Evolutionary conservation across 441 rosid species (phyloP).

Genomic region (Erysimum pusillum): DNA sequence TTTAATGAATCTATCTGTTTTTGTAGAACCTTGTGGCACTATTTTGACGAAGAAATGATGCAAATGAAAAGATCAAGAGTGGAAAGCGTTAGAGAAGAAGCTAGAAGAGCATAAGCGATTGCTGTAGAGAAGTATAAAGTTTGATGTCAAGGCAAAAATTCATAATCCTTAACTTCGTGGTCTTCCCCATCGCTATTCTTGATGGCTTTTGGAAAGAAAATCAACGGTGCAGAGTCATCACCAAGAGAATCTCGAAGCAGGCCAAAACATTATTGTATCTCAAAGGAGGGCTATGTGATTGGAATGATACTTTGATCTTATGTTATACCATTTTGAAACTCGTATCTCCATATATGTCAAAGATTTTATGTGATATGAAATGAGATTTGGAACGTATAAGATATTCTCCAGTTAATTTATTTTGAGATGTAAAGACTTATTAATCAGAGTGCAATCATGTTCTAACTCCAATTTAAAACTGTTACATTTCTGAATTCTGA

Average conservation of each 20-base stretch:
- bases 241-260: too few species aligned
- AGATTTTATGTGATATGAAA: background rate
- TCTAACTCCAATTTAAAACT: background rate
- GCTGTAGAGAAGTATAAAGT: background rate
- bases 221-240: background rate
- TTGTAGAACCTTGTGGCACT: background rate
- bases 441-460: background rate
- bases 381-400: background rate
- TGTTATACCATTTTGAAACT: background rate
- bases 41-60: background rate
- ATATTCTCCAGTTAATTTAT: background rate
- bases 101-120: background rate
- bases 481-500: too few species aligned
- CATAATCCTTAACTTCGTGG: background rate
- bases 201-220: background rate
- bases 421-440: background rate
- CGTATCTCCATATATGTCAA: background rate
- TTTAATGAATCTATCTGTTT: too few species aligned
- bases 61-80: background rate
- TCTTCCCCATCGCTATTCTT: constrained; percentile 2
- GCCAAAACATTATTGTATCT: too few species aligned
- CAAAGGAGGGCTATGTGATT: too few species aligned
- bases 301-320: background rate
- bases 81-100: background rate
- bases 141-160: background rate